These are phyloP conservation scores for Cochliopodium minus DNA, from an alignment of 208 protist genomes.

Conservation along the genomic window DNA sequence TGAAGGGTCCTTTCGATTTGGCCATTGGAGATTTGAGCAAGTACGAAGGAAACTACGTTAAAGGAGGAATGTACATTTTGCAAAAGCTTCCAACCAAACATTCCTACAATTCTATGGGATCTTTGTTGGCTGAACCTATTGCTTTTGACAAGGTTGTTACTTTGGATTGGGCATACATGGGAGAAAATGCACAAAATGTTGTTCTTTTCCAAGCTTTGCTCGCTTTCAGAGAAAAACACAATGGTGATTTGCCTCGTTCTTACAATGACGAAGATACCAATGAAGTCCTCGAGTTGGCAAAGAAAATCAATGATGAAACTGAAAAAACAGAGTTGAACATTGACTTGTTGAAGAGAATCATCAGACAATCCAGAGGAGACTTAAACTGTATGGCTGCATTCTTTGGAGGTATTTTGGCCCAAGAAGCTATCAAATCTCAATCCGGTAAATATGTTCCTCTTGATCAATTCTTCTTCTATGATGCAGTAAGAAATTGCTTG, in stretches of 20 bases:
- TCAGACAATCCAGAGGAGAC: neutral
- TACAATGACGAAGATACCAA: conserved; percentile 11
- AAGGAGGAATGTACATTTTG: conserved; percentile 7
- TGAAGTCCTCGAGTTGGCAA: conserved; percentile 6
- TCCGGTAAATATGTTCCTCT: conserved; percentile 28
- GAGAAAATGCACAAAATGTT: neutral
- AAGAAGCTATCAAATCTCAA: conserved; percentile 38
- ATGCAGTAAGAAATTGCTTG: conserved; percentile 7
- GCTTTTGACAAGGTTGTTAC: neutral
- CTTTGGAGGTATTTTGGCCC: conserved; percentile 37
- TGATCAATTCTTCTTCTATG: conserved; percentile 23
- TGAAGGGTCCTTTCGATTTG: conserved; percentile 23
- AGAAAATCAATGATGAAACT: neutral
- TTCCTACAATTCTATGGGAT: neutral
- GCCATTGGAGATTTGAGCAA: conserved; percentile 10
- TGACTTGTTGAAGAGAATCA: neutral
- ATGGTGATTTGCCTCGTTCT: neutral
- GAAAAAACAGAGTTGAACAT: neutral
- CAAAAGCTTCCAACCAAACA: conserved; percentile 28
- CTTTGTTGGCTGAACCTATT: neutral
- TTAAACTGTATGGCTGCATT: conserved; percentile 26
- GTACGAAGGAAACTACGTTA: too few species aligned
- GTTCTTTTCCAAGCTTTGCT: neutral
- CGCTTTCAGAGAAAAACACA: conserved; percentile 10
- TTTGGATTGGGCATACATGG: conserved; percentile 19